Conservation (phyloP, 2,329 filamentous ascomycete genomes). For the Penicillium crustosum region DNA sequence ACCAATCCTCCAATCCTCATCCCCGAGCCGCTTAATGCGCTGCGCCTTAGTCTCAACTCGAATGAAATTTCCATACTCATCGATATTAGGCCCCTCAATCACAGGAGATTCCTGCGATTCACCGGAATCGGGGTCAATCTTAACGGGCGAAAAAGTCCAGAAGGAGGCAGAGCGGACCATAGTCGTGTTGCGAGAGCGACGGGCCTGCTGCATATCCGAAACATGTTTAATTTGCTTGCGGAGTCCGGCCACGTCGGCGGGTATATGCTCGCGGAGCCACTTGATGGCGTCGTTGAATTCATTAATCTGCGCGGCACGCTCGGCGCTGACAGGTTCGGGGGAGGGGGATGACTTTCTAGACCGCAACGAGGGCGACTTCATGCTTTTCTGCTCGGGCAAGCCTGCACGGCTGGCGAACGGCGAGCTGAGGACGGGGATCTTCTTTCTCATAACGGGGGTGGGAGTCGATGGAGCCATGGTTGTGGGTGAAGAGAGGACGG, state of each 20-base stretch:
- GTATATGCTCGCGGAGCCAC: conserved; percentile 30
- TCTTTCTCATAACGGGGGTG: neutral
- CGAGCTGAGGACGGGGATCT: neutral
- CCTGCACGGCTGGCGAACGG: neutral
- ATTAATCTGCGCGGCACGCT: conserved; percentile 10
- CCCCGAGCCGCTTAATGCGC: conserved; percentile 36
- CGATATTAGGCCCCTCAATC: conserved; percentile 4
- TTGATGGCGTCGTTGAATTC: conserved; percentile 28
- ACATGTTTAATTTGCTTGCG: conserved; percentile 28
- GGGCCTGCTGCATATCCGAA: conserved; percentile 26
- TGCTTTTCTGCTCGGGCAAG: too few species aligned
- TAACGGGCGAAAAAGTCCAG: conserved; percentile 40
- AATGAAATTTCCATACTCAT: conserved; percentile 19
- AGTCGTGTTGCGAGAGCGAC: conserved; percentile 21
- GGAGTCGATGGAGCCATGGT: neutral
- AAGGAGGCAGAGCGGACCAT: conserved; percentile 38
- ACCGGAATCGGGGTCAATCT: conserved; percentile 12
- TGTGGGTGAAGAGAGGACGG: neutral
- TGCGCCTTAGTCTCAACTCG: conserved; percentile 36
- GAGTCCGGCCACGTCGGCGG: conserved; percentile 28
- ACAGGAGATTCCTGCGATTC: neutral
- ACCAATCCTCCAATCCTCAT: conserved; percentile 42
- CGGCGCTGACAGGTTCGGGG: conserved; percentile 1
- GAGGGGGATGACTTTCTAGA: neutral
- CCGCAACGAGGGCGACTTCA: neutral